A percentile compares a stretch with the other conserved stretches of the same genome.
phyloP scores from a whole-genome alignment of 2,329 filamentous ascomycete genomes.

The Xylariaceae sp. region DNA sequence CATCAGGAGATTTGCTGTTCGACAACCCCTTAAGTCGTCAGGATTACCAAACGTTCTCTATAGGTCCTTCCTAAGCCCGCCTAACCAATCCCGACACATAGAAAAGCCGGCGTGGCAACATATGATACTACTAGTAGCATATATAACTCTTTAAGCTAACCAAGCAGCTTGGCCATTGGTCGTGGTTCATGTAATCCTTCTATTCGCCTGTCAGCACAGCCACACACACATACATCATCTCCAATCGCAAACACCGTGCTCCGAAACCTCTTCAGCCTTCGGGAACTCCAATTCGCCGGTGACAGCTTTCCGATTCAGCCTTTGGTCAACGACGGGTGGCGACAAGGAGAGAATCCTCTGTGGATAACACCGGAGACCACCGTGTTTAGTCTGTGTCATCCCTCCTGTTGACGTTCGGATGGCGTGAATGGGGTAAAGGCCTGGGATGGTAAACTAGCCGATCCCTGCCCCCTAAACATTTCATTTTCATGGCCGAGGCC shows the following conservation, averaged over 20 bases:
- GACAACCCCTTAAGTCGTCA: neutral
- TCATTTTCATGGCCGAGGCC: too few species aligned
- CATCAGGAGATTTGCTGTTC: neutral
- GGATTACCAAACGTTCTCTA: neutral
- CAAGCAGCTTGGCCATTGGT: neutral
- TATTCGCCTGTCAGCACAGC: neutral
- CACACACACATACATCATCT: neutral
- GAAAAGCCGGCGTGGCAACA: neutral
- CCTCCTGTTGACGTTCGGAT: too few species aligned
- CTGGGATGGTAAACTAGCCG: too few species aligned
- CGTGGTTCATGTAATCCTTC: neutral
- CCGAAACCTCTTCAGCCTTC: too few species aligned
- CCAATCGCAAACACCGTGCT: neutral
- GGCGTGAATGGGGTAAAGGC: too few species aligned
- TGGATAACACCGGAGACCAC: too few species aligned
- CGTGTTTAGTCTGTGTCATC: too few species aligned
- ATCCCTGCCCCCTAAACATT: too few species aligned
- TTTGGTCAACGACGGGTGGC: too few species aligned
- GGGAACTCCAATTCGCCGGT: too few species aligned
- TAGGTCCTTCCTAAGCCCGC: neutral
- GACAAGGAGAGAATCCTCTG: too few species aligned
- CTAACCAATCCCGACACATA: neutral
- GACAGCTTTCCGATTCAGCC: too few species aligned
- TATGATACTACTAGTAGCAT: neutral
- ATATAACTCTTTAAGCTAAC: neutral